phyloP scores from a whole-genome alignment of 257 asterid species.

The Capsicum chinense region DNA sequence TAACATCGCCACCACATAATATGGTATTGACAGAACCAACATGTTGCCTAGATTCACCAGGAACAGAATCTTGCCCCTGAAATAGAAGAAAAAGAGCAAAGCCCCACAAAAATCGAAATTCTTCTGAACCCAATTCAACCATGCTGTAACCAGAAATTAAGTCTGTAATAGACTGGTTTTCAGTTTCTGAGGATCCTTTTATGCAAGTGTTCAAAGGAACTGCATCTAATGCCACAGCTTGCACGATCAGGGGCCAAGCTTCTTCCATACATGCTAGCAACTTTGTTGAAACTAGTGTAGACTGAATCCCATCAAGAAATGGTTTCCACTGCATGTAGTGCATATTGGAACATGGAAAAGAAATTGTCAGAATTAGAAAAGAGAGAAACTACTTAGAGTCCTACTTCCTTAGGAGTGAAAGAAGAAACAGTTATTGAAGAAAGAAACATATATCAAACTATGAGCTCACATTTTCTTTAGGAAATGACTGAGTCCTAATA shows the following conservation, averaged over 20 bases:
- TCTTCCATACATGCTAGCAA: constrained; percentile 88
- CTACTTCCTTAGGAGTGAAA: neutral
- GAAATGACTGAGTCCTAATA: constrained; percentile 61
- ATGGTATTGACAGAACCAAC: constrained; percentile 53
- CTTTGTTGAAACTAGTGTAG: constrained; percentile 73
- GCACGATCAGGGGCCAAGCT: constrained; percentile 97
- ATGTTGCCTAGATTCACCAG: constrained; percentile 51
- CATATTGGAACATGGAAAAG: constrained; percentile 34
- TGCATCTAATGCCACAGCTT: constrained; percentile 92
- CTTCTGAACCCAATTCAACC: constrained; percentile 77
- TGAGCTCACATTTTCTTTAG: constrained; percentile 73
- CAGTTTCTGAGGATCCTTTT: constrained; percentile 53
- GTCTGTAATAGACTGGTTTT: constrained; percentile 46
- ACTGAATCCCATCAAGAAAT: constrained; percentile 94
- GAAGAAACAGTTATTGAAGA: constrained; percentile 2
- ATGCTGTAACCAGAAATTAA: constrained; percentile 79
- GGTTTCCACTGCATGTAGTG: constrained; percentile 81
- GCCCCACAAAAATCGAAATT: constrained; percentile 87
- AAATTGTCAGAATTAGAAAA: constrained; percentile 27
- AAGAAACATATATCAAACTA: constrained; percentile 32
- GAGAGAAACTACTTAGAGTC: constrained; percentile 1
- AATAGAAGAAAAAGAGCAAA: constrained; percentile 74
- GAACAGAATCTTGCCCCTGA: constrained; percentile 68
- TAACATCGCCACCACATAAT: constrained; percentile 52
- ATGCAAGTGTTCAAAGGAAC: constrained; percentile 59